Percentiles rank a stretch among this genome's conserved stretches.
These are phyloP conservation scores for Hondaea fermentalgiana DNA, from an alignment of 108 stramenopile genomes.

Conservation along the genomic window DNA sequence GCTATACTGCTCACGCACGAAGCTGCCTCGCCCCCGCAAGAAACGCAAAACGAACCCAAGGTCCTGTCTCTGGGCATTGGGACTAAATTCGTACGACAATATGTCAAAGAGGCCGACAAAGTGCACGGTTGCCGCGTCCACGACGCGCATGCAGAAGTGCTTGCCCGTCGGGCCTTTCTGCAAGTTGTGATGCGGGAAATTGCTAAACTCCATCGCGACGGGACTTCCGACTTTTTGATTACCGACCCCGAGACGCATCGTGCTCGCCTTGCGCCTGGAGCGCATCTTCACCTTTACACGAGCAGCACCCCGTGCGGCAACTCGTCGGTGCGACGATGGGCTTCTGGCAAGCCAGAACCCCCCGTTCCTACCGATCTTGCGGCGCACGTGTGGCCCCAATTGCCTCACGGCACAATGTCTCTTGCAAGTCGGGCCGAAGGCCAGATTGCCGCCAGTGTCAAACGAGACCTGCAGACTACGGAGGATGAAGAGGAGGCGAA, in stretches of 20 bases:
- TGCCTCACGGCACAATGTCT: not conserved
- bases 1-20: not conserved
- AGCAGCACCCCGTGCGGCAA: constrained; percentile 19
- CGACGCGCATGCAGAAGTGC: constrained; percentile 15
- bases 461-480: not conserved
- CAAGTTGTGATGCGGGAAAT: not conserved
- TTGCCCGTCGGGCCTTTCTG: not conserved
- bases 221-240: not conserved
- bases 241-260: not conserved
- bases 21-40: not conserved
- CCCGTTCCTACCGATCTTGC: not conserved
- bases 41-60: not conserved
- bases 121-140: not conserved
- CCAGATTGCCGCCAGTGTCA: not conserved
- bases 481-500: not conserved
- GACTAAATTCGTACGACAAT: not conserved
- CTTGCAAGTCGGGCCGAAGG: not conserved
- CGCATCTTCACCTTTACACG: constrained; percentile 3
- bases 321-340: not conserved
- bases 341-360: not conserved
- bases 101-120: not conserved
- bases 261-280: not conserved
- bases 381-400: not conserved
- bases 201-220: not conserved
- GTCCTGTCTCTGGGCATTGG: not conserved